A percentile compares a stretch with the other conserved stretches of the same genome.
Evolutionary conservation across 768 basidiomycete genomes (phyloP).

Genomic region (Podaxis carcinomalis): DNA sequence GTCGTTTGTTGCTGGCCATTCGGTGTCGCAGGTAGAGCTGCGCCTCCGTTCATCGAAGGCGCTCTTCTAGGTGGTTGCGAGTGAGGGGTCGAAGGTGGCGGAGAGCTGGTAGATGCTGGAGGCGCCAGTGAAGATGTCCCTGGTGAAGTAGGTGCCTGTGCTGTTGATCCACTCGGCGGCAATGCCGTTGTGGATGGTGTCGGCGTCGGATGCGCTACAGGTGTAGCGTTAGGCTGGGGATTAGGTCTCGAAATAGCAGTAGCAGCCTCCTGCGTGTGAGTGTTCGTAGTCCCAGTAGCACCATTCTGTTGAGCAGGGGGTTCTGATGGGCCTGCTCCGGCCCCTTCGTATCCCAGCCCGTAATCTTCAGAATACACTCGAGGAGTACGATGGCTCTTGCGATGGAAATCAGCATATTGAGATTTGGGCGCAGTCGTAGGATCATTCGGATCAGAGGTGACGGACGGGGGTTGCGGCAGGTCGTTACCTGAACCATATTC

Average conservation of each 20-base stretch:
- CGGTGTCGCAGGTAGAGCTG: not conserved
- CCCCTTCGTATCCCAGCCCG: not conserved
- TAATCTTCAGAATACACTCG: constrained; percentile 8
- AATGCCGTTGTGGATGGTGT: not conserved
- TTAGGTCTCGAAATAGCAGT: not conserved
- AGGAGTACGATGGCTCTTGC: constrained; percentile 25
- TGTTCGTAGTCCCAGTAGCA: constrained; percentile 5
- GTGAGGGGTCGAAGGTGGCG: not conserved
- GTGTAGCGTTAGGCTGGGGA: not conserved
- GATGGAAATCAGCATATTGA: constrained; percentile 26
- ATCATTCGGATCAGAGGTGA: constrained; percentile 46
- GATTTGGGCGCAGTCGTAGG: constrained; percentile 19
- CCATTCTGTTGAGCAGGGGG: not conserved
- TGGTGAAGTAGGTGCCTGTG: not conserved
- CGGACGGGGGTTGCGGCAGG: constrained; percentile 76
- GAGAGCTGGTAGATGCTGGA: not conserved
- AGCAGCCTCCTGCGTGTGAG: constrained; percentile 17
- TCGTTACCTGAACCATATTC: constrained; percentile 83
- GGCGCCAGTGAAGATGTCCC: not conserved
- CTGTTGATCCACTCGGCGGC: not conserved
- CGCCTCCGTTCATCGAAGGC: not conserved
- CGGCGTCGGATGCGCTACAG: not conserved
- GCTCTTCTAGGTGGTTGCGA: constrained; percentile 1
- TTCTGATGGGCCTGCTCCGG: constrained; percentile 1
- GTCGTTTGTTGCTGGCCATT: not conserved